Conservation (phyloP, 169 alveolate genomes). For the Prorocentrum cordatum region DNA sequence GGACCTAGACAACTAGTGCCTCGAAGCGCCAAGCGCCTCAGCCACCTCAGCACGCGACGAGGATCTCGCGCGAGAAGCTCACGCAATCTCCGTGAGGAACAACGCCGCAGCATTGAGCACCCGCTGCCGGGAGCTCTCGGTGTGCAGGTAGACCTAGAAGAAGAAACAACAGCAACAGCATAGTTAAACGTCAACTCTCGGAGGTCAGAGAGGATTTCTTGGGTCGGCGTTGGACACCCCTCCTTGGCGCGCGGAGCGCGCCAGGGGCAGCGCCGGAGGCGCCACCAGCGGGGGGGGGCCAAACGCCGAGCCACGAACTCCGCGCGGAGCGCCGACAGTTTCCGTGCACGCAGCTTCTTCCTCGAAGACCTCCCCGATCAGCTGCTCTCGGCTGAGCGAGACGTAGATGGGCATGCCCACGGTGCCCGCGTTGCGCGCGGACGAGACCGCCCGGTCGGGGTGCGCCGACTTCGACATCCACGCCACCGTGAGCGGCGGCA, state of each 20-base stretch:
- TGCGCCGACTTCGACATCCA: slow-evolving; percentile 64
- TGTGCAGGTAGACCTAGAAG: slow-evolving; percentile 19
- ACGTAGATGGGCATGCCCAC: slow-evolving; percentile 48
- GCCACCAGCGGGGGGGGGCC: too few species aligned
- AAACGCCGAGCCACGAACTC: too few species aligned
- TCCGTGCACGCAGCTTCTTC: too few species aligned
- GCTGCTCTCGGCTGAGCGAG: slow-evolving; percentile 43
- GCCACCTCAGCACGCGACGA: too few species aligned
- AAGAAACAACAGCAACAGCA: neutral
- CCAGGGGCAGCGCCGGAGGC: too few species aligned
- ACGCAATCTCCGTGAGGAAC: slow-evolving; percentile 52
- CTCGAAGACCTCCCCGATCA: slow-evolving; percentile 60
- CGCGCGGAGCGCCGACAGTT: too few species aligned
- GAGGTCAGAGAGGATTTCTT: too few species aligned
- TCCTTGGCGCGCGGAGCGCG: too few species aligned
- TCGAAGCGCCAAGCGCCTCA: too few species aligned
- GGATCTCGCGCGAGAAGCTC: too few species aligned
- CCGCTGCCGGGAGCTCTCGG: slow-evolving; percentile 62
- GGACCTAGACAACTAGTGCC: too few species aligned
- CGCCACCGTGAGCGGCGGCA: slow-evolving; percentile 52
- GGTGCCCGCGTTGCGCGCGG: slow-evolving; percentile 54
- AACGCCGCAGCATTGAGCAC: slow-evolving; percentile 58
- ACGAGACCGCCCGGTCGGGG: slow-evolving; percentile 41
- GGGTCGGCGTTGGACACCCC: too few species aligned
- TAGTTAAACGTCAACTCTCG: neutral